phyloP scores from a whole-genome alignment of 495 filamentous ascomycete genomes.

The Staphylotrichum longicolle region DNA sequence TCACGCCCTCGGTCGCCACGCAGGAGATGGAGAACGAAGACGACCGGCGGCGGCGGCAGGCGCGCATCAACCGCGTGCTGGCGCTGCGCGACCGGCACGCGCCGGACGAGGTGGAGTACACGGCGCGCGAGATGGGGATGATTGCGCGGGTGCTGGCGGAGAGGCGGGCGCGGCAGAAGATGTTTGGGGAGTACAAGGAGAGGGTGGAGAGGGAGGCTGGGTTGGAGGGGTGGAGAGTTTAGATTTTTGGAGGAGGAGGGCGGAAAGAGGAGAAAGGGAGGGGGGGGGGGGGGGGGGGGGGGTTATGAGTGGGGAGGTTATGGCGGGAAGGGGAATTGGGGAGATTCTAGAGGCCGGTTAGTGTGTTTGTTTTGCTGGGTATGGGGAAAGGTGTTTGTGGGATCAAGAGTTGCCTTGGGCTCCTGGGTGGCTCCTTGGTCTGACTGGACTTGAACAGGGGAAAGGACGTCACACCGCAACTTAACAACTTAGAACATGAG shows the following conservation, averaged over 20 bases:
- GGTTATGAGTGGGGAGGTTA: neutral
- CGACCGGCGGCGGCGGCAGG: constrained; percentile 35
- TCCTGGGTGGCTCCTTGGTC: too few relatives aligned
- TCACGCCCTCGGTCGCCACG: constrained; percentile 42
- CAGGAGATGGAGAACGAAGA: constrained; percentile 41
- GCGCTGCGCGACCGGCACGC: constrained; percentile 39
- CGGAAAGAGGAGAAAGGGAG: too few relatives aligned
- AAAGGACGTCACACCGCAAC: too few relatives aligned
- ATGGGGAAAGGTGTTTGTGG: too few relatives aligned
- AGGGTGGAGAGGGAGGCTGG: neutral
- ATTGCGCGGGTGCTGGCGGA: constrained; percentile 8
- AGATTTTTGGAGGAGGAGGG: too few relatives aligned
- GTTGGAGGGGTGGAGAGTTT: neutral
- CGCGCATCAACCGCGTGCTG: constrained; percentile 33
- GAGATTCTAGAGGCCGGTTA: too few relatives aligned
- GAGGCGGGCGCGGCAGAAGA: constrained; percentile 23
- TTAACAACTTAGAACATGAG: too few relatives aligned
- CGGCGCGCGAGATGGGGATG: constrained; percentile 20
- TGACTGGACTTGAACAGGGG: too few relatives aligned
- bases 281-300: neutral
- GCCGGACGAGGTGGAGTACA: constrained; percentile 42
- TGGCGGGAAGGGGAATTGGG: neutral
- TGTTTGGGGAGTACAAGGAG: constrained; percentile 28
- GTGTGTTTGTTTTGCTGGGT: too few relatives aligned
- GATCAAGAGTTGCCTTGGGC: too few relatives aligned